These are phyloP conservation scores for Asterophora parasitica DNA, from an alignment of 768 basidiomycete genomes.

Conservation along the genomic window DNA sequence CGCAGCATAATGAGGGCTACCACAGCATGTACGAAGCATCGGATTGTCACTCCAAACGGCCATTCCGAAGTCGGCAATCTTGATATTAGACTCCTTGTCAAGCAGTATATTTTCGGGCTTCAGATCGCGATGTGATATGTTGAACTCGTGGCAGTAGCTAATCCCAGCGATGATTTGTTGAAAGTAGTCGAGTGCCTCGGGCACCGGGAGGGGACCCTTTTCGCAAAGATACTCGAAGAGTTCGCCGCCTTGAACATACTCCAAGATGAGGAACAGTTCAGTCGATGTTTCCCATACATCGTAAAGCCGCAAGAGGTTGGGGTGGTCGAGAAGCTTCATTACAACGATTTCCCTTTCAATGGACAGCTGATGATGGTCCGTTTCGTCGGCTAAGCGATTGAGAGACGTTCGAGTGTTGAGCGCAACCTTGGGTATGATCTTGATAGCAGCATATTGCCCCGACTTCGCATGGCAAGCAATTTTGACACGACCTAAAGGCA, in stretches of 20 bases:
- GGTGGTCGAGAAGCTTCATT: conserved; percentile 96
- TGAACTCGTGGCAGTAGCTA: conserved; percentile 91
- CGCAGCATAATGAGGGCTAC: conserved; percentile 92
- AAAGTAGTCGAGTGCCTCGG: conserved; percentile 82
- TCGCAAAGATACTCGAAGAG: conserved; percentile 89
- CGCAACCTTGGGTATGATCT: conserved; percentile 83
- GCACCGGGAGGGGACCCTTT: conserved; percentile 61
- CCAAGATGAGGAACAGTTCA: conserved; percentile 87
- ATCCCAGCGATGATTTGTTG: conserved; percentile 91
- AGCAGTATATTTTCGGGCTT: conserved; percentile 94
- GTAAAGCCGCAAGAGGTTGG: conserved; percentile 90
- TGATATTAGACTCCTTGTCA: conserved; percentile 80
- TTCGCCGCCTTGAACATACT: conserved; percentile 93
- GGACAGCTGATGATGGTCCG: conserved; percentile 72
- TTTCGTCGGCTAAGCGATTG: conserved; percentile 62
- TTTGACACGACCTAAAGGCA: conserved; percentile 85
- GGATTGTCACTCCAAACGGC: conserved; percentile 74
- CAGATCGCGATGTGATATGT: conserved; percentile 90
- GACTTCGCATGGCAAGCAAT: conserved; percentile 86
- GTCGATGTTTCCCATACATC: conserved; percentile 95
- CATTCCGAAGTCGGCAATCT: conserved; percentile 98
- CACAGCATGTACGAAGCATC: conserved; percentile 80
- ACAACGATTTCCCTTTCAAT: conserved; percentile 94
- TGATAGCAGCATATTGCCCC: conserved; percentile 87
- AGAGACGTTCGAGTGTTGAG: conserved; percentile 65